Conservation (phyloP, 2,329 filamentous ascomycete genomes). For the Daldinia eschscholtzii region DNA sequence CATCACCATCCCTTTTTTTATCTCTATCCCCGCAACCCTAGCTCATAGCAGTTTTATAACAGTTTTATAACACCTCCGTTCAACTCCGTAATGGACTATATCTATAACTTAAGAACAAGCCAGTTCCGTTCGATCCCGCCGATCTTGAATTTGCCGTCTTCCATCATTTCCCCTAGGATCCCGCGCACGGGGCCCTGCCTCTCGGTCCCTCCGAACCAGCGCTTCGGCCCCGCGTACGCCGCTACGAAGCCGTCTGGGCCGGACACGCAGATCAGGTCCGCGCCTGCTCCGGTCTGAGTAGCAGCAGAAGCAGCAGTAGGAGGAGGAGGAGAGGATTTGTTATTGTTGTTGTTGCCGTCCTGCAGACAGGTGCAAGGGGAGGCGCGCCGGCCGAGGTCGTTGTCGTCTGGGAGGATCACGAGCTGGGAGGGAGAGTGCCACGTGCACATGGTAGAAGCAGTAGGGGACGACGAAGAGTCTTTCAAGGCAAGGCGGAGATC, state of each 20-base stretch:
- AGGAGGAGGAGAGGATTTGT: neutral
- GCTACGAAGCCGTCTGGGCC: conserved; percentile 92
- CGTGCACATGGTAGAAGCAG: conserved; percentile 40
- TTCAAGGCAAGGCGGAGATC: conserved; percentile 59
- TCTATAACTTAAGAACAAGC: conserved; percentile 54
- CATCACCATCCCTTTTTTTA: too few relatives aligned
- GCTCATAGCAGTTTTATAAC: too few relatives aligned
- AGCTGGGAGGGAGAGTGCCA: conserved; percentile 41
- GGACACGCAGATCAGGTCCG: conserved; percentile 83
- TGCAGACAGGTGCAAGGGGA: conserved; percentile 45
- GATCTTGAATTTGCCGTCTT: conserved; percentile 47
- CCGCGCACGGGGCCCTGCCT: conserved; percentile 81
- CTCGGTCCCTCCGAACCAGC: conserved; percentile 79
- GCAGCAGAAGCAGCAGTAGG: too few relatives aligned
- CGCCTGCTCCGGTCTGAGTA: conserved; percentile 54
- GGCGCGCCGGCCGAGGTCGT: conserved; percentile 43
- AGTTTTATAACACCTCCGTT: too few relatives aligned
- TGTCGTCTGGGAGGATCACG: conserved; percentile 45
- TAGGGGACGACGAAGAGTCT: neutral
- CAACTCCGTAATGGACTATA: too few relatives aligned
- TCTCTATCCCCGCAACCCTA: too few relatives aligned
- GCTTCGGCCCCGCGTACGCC: conserved; percentile 83
- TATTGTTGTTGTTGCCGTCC: too few relatives aligned
- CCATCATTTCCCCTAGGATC: conserved; percentile 70
- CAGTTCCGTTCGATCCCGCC: conserved; percentile 46